Evolutionary conservation across 2,329 filamentous ascomycete species (phyloP), one percentile per base, ranked within the genome.

Genomic region (Penicillium capsulatum): DNA sequence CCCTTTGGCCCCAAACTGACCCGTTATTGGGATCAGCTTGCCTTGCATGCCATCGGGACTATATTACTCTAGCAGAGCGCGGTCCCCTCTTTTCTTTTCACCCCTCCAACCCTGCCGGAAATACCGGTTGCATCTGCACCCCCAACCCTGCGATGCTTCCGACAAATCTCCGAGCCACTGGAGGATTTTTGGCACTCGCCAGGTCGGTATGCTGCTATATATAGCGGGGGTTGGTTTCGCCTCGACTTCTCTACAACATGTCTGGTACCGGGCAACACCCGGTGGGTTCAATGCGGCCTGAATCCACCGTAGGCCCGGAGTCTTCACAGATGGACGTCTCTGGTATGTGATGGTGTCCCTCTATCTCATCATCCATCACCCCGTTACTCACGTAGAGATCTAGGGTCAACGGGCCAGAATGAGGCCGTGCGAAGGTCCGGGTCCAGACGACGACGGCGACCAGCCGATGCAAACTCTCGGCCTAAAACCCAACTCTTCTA

Each of bases 401-500:
- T 15, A 63, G 59, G 40, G 16, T 31, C 45, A 22, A 34, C 53
- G 13, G 19, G 19, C 5, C 19, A 22, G 19, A 34, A 34, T n/a
- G 41, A 53, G 47, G 45, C 30, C 22, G 16, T 42, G 22, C 48
- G 52, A 42, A 24, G 36, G 9, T 16, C 40, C 33, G 55, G 46
- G 30, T 31, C 56, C 9, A 54, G 54, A 48, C 47, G 53, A 35
- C 54, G 61, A 38, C 55, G 58, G 44, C 53, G 59, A 22, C 38
- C 53, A 13, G 40, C 56, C n/a, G 47, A 47, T 16, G 36, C 51
- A 1, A 47, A 52, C 11, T 48, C 51, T 8, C 45, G 48, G 27
- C 34, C 50, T 15, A 60, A 59, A 38, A 60, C 47, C 8, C 61
- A 63, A 47, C 44, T 55, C 4, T 68, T 68, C 39, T 68, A 65